Base-by-base conservation (phyloP, 805 yeast species). In the Candida tammaniensis region DNA sequence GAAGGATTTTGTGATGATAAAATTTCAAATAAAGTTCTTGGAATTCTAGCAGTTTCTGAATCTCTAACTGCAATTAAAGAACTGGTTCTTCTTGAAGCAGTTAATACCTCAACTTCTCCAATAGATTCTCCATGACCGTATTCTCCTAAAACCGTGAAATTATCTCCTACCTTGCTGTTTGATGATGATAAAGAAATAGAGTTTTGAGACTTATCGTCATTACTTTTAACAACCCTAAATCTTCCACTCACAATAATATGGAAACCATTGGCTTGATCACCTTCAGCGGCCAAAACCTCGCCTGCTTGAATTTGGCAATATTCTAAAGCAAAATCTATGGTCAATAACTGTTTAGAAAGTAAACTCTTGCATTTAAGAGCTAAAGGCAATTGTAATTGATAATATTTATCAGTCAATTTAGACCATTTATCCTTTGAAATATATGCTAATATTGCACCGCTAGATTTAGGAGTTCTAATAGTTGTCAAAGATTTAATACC, bases 301-400 rank as follows among this genome's bases (percentile, higher is more conserved):
- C 97, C 96, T 1, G 97, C 91, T n/a, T 79, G 79, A 9, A 85
- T 68, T 39, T 87, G 96, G 25, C 89, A 78, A 98, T 98, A 91
- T 56, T 93, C 98, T 33, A 93, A 63, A 0, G 97, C 96, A 57
- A 85, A 86, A 52, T 91, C 98, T 26, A 93, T 75, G 36, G 82
- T 76, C 24, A 84, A 58, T 24, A 91, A 66, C 36, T 83, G 76
- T 18, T 74, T 64, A 18, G 89, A 81, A 24, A 93, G 57, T 2
- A 84, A 68, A n/a, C 68, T 68, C 28, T 83, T 78, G 43, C 91
- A 62, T 7, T 79, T 72, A 40, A 79, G 78, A 0, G 98, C 96
- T 29, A 88, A 73, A 2, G 87, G 78, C 24, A 91, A 63, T 45
- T 85, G 83, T 7, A 91, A 68, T 57, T 78, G 71, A 39, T 91